Percentiles rank a stretch among this genome's conserved stretches.
phyloP scores from a whole-genome alignment of 192 early-diverging fungal species.

The Coemansia sp. region DNA sequence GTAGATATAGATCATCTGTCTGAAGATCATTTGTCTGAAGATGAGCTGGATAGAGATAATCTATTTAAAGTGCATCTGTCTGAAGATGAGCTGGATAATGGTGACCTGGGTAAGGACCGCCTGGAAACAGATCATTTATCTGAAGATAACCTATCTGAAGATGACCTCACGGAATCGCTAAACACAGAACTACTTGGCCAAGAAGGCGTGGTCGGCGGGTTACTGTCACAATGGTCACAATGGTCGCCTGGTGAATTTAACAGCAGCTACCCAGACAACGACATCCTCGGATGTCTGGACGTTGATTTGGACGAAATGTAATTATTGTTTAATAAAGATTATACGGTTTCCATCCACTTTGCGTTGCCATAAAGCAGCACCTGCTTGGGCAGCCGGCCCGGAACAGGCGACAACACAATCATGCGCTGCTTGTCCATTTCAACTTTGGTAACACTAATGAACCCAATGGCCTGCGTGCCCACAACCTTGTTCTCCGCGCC shows the following conservation, averaged over 20 bases:
- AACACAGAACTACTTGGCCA: conserved; percentile 5
- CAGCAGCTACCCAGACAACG: conserved; percentile 12
- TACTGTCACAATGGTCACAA: conserved; percentile 43
- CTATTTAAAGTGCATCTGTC: too few relatives aligned
- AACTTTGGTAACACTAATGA: conserved; percentile 59
- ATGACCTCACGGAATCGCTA: not conserved
- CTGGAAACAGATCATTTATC: too few relatives aligned
- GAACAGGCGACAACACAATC: conserved; percentile 82
- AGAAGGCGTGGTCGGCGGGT: conserved; percentile 41
- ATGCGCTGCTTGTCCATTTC: conserved; percentile 79
- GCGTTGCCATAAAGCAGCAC: conserved; percentile 80
- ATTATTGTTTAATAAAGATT: conserved; percentile 4
- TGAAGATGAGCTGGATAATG: too few relatives aligned
- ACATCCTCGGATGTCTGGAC: conserved; percentile 45
- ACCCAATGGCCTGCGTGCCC: conserved; percentile 68
- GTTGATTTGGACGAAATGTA: conserved; percentile 50
- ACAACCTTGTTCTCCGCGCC: conserved; percentile 72
- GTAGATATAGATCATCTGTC: too few relatives aligned
- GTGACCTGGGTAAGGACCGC: too few relatives aligned
- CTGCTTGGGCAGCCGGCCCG: conserved; percentile 81
- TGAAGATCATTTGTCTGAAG: too few relatives aligned
- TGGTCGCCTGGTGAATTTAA: conserved; percentile 7
- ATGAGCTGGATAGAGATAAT: too few relatives aligned
- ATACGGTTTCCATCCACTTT: conserved; percentile 87
- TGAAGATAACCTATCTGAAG: not conserved